Evolutionary conservation across 2,329 filamentous ascomycete species (phyloP), one percentile per base, ranked within the genome.

Genomic region (Cryphonectria japonica): DNA sequence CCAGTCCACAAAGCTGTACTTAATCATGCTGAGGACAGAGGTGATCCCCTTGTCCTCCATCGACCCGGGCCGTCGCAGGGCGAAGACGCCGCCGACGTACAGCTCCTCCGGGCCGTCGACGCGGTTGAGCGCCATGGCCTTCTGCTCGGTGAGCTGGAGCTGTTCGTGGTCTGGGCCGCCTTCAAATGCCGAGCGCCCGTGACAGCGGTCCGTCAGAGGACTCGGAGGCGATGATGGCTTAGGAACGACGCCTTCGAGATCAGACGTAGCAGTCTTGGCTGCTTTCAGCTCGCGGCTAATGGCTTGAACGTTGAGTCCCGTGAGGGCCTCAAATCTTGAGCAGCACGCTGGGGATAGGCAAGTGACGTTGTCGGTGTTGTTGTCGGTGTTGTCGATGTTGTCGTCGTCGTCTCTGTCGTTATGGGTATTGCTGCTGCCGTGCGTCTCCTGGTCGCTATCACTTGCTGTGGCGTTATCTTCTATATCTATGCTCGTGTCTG

Each of bases 1-100:
- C 74, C 76, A 78, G 66, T 76, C 69, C 77, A 86, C 83, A 52
- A 86, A 81, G 3, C 79, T 79, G 74, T 79, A 82, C 71, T 86
- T 84, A 77, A 89, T 82, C 71, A 96, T 92, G 5, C 95, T 97
- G n/a, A 98, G 85, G 41, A 98, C 88, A 81, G 98, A 95, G 2
- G 94, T 97, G 79, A 99, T 94, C 75, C 91, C 90, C 75, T 90
- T 89, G 74, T 92, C 87, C 74, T 87, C 83, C 65, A 98, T 85
- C 50, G 90, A 87, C 68, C 91, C 86, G 72, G 90, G 90, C 73
- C 92, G 90, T 72, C 91, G 90, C 73, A 98, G 83, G 59, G 92
- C 90, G 83, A 95, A 95, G 74, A 97, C 87, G 71, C 95, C 79
- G 66, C 81, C 78, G 34, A 82, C 77, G 70, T 81, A 83, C 70